Conservation (phyloP, 176 grass and related monocot species). For the Zoysia pacifica region DNA sequence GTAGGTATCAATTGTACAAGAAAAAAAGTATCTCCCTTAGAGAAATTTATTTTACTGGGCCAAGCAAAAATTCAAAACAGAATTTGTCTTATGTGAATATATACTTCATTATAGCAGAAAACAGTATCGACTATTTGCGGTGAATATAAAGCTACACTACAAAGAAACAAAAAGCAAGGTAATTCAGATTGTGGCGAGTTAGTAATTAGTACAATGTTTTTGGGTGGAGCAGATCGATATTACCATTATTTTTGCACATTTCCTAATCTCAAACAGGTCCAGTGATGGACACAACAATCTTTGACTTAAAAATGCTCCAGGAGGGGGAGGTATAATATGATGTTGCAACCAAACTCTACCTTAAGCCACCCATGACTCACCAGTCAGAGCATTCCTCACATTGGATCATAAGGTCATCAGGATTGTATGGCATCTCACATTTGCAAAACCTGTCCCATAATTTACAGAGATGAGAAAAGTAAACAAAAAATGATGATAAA, state of each 20-base stretch:
- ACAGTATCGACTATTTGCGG: not conserved
- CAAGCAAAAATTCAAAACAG: not conserved
- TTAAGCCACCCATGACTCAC: conserved; percentile 36
- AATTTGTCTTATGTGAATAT: not conserved
- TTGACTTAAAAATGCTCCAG: conserved; percentile 29
- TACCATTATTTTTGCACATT: not conserved
- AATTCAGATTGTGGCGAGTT: not conserved
- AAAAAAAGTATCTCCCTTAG: not conserved
- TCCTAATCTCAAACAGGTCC: not conserved
- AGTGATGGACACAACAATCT: conserved; percentile 19
- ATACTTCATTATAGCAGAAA: not conserved
- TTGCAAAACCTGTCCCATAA: conserved; percentile 86
- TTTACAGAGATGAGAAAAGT: conserved; percentile 29
- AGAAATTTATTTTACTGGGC: not conserved
- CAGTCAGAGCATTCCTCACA: conserved; percentile 95
- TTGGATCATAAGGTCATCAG: conserved; percentile 98
- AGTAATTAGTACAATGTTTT: not conserved
- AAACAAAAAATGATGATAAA: conserved; percentile 30
- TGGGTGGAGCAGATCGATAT: not conserved
- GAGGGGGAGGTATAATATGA: not conserved
- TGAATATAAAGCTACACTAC: not conserved
- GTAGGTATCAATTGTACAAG: not conserved
- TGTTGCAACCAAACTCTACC: not conserved
- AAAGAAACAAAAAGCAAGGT: conserved; percentile 21
- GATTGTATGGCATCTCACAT: conserved; percentile 99